Conservation (phyloP, 2,329 filamentous ascomycete genomes). For the Trichoderma sp. region DNA sequence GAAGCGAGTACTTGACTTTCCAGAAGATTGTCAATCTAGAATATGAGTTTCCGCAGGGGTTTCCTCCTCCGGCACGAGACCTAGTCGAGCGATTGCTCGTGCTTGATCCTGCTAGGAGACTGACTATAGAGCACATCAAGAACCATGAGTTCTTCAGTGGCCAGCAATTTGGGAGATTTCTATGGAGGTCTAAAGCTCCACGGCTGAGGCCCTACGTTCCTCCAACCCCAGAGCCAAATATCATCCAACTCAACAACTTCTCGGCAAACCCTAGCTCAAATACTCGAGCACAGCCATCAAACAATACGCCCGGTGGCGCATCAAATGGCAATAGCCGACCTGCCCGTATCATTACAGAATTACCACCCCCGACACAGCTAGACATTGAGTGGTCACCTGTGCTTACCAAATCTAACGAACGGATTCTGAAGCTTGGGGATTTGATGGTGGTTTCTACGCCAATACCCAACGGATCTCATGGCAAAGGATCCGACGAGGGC, state of each 20-base stretch:
- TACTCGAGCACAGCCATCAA: constrained; percentile 38
- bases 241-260: constrained; percentile 72
- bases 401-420: constrained; percentile 84
- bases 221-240: constrained; percentile 70
- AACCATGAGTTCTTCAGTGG: constrained; percentile 95
- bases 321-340: constrained; percentile 62
- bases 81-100: constrained; percentile 89
- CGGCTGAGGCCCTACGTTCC: constrained; percentile 83
- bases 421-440: constrained; percentile 93
- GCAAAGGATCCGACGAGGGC: constrained; percentile 70
- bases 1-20: constrained; percentile 94
- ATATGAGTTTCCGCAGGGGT: constrained; percentile 89
- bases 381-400: constrained; percentile 99
- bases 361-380: constrained; percentile 93
- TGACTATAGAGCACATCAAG: constrained; percentile 95
- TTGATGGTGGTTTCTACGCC: constrained; percentile 81
- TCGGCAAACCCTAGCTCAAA: constrained; percentile 37
- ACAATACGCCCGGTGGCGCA: constrained; percentile 44
- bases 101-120: constrained; percentile 77
- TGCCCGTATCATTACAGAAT: constrained; percentile 85
- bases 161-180: constrained; percentile 75
- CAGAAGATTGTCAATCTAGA: constrained; percentile 96
- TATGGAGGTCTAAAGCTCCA: constrained; percentile 92
- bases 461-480: constrained; percentile 72
- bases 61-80: constrained; percentile 83